Evolutionary conservation across 2,329 filamentous ascomycete species (phyloP).

Genomic region (Pseudovirgaria hyperparasitica): DNA sequence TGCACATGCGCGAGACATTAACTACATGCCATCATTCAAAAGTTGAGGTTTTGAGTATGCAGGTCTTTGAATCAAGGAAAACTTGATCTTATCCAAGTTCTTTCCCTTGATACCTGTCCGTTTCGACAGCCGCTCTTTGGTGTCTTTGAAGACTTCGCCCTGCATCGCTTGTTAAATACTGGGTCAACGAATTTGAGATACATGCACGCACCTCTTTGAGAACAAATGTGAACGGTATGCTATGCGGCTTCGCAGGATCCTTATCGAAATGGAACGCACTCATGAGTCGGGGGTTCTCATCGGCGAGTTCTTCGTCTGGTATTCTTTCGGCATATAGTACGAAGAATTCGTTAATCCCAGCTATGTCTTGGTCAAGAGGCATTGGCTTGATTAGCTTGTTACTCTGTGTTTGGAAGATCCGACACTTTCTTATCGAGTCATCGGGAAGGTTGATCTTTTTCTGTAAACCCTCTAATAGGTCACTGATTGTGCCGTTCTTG

Average conservation of each 20-base stretch:
- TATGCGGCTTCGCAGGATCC: slow-evolving; percentile 72
- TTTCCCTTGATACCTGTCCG: slow-evolving; percentile 93
- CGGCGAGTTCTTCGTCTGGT: slow-evolving; percentile 49
- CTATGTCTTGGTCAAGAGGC: slow-evolving; percentile 55
- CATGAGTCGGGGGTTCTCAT: slow-evolving; percentile 55
- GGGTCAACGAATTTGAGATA: not conserved
- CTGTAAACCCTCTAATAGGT: slow-evolving; percentile 62
- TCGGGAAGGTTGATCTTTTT: slow-evolving; percentile 72
- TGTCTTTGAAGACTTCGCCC: slow-evolving; percentile 80
- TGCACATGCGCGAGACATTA: not conserved
- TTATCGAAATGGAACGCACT: slow-evolving; percentile 87
- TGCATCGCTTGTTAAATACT: slow-evolving; percentile 24
- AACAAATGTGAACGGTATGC: slow-evolving; percentile 82
- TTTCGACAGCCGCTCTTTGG: slow-evolving; percentile 87
- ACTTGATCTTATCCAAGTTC: slow-evolving; percentile 97
- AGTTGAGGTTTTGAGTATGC: slow-evolving; percentile 70
- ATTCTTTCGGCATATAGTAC: slow-evolving; percentile 69
- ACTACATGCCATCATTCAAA: slow-evolving; percentile 67
- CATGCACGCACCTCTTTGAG: slow-evolving; percentile 55
- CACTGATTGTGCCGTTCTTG: slow-evolving; percentile 69
- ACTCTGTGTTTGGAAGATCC: slow-evolving; percentile 71
- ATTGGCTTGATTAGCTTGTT: slow-evolving; percentile 78
- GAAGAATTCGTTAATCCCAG: slow-evolving; percentile 75
- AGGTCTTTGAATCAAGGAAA: slow-evolving; percentile 56
- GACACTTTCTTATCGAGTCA: slow-evolving; percentile 59